Conservation (phyloP, 108 stramenopile species). For the Nannochloropsis gaditana region DNA sequence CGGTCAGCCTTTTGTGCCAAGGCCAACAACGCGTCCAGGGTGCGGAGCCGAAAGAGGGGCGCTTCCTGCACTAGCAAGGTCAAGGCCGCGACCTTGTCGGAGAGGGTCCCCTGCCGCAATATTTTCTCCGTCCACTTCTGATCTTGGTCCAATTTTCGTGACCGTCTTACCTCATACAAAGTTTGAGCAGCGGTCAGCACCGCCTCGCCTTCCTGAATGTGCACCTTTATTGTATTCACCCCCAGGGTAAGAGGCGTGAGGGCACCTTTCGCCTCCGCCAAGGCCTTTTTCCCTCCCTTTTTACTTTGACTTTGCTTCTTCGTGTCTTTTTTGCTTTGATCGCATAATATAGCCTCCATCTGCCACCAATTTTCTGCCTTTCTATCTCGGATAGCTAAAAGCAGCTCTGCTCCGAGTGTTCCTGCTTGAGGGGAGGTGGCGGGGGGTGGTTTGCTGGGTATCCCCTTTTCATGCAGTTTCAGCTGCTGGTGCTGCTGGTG, state of each 20-base stretch:
- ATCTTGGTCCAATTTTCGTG: not conserved
- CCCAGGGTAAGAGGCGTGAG: not conserved
- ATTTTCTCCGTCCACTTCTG: conserved; percentile 33
- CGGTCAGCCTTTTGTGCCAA: conserved; percentile 66
- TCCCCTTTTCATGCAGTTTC: too few relatives aligned
- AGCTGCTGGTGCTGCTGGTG: not conserved
- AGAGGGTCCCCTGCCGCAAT: conserved; percentile 75
- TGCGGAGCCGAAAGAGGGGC: conserved; percentile 76
- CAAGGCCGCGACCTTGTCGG: conserved; percentile 94
- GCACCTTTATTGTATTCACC: not conserved
- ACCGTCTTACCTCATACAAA: not conserved
- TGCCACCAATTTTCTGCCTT: not conserved
- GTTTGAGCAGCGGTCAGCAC: not conserved
- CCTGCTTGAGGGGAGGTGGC: not conserved
- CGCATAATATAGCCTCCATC: not conserved
- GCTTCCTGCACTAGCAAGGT: conserved; percentile 73
- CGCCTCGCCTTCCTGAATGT: not conserved
- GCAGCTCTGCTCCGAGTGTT: not conserved
- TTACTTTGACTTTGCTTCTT: not conserved
- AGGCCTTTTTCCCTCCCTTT: not conserved
- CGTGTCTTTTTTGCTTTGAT: not conserved
- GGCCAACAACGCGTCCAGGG: conserved; percentile 75
- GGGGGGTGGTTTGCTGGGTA: not conserved
- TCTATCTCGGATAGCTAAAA: not conserved
- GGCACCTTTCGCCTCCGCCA: too few relatives aligned